Evolutionary conservation across 108 stramenopile species (phyloP).

Genomic region (Discostella stelligeroides): DNA sequence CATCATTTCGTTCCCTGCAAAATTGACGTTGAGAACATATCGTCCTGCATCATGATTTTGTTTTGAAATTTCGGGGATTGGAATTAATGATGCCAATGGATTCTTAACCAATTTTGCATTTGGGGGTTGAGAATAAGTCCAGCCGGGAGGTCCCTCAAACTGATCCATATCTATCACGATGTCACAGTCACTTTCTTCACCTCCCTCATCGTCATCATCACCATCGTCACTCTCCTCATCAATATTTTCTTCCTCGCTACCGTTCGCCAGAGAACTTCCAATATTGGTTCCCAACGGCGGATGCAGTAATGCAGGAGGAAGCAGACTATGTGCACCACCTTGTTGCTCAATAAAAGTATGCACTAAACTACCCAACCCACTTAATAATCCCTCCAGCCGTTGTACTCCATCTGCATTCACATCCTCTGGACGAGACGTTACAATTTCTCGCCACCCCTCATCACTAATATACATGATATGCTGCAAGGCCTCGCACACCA

Average conservation of each 20-base stretch:
- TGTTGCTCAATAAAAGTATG: constrained; percentile 41
- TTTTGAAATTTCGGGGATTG: constrained; percentile 50
- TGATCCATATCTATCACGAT: constrained; percentile 37
- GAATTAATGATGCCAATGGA: constrained; percentile 63
- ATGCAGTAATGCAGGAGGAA: constrained; percentile 67
- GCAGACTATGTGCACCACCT: constrained; percentile 57
- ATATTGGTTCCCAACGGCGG: constrained; percentile 37
- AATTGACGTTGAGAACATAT: constrained; percentile 84
- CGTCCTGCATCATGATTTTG: constrained; percentile 13
- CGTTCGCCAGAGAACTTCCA: constrained; percentile 24
- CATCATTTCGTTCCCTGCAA: constrained; percentile 81
- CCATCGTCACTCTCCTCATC: constrained; percentile 37
- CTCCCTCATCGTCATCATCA: constrained; percentile 11
- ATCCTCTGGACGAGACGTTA: constrained; percentile 36
- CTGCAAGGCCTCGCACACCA: constrained; percentile 70
- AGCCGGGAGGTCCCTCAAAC: constrained; percentile 52
- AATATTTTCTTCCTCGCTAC: constrained; percentile 18
- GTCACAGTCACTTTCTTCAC: neutral
- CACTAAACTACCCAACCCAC: constrained; percentile 47
- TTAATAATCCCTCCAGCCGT: constrained; percentile 54
- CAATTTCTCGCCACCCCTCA: constrained; percentile 65
- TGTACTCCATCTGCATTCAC: constrained; percentile 32
- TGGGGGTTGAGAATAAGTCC: constrained; percentile 27
- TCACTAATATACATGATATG: constrained; percentile 67
- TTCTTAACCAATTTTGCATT: constrained; percentile 41